Base-by-base conservation (phyloP, 805 yeast species). In the Sugiyamaella marilandica region DNA sequence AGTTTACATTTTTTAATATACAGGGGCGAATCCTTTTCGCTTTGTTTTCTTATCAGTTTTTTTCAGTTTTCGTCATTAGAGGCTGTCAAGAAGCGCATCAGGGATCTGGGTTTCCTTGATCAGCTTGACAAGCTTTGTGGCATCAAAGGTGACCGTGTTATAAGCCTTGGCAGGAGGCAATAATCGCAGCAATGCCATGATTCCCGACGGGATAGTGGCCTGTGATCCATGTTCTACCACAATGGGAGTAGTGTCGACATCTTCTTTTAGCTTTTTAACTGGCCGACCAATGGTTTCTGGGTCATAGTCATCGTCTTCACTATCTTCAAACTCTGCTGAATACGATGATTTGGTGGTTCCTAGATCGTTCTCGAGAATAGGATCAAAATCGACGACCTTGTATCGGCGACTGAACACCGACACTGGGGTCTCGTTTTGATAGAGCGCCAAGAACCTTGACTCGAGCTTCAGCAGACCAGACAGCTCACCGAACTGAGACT, bases 401-500 rank as follows among this genome's bases (percentile, higher is more conserved):
- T 72, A 58, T 66, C 71, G 36, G 59, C 70, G 49, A 62, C 67
- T 51, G 49, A 68, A 70, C 46, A 68, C 54, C 5, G 72, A 70
- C 45, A 77, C 75, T 31, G 64, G 58, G 24, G 62, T 59, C n/a
- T 79, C 84, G 4, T 80, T 78, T 0, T 91, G 87, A 66, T 87
- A 90, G 34, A 76, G 68, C 55, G 80, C 83, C 32, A 76, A 70
- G 66, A 77, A 90, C 56, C 95, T 77, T 52, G 73, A 75, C 56
- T 87, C 90, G 45, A 92, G 75, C 47, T 80, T 75, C 46, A 77
- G 71, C 5, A 90, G 82, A 11, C 87, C 84, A 44, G 79, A 77
- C 19, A 87, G 68, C 59, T 85, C 90, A 34, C 92, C 87, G 63
- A 79, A 83, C 50, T 77, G 77, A 1, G 85, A 74, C 57, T 91